Percentiles rank a stretch among this genome's conserved stretches.
Evolutionary conservation across 805 yeast species (phyloP).

Genomic region (Saturnispora zaruensis): DNA sequence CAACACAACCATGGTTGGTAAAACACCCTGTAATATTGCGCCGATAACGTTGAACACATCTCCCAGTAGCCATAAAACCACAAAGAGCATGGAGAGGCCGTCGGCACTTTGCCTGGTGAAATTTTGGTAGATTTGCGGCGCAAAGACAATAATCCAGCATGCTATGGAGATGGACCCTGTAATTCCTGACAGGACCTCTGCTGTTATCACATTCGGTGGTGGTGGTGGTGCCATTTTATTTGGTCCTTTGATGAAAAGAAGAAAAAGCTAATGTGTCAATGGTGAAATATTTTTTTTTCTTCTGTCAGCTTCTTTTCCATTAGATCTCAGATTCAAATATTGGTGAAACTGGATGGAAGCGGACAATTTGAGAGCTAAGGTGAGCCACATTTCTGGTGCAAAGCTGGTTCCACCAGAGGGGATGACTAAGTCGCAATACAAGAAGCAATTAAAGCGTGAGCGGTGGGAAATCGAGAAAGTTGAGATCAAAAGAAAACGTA

Average conservation of each 20-base stretch:
- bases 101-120: conserved; percentile 79
- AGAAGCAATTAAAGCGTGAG: conserved; percentile 47
- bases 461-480: conserved; percentile 60
- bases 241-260: neutral
- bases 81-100: conserved; percentile 79
- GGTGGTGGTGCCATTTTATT: conserved; percentile 48
- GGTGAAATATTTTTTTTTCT: neutral
- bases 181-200: conserved; percentile 69
- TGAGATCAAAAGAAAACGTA: conserved; percentile 44
- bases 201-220: conserved; percentile 56
- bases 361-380: neutral
- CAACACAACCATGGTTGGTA: conserved; percentile 89
- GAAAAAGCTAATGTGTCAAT: neutral
- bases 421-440: conserved; percentile 81
- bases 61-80: conserved; percentile 86
- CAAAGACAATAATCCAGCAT: conserved; percentile 96
- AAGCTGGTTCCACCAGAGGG: conserved; percentile 58
- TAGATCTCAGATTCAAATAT: neutral
- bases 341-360: neutral
- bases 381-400: conserved; percentile 9
- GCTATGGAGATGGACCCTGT: conserved; percentile 87
- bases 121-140: conserved; percentile 93
- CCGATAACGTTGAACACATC: conserved; percentile 92
- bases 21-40: conserved; percentile 77
- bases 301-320: neutral